Evolutionary conservation across 1,284 basidiomycete species (phyloP), one percentile per base, ranked within the genome.

Genomic region (Salmacisia buchloeana): DNA sequence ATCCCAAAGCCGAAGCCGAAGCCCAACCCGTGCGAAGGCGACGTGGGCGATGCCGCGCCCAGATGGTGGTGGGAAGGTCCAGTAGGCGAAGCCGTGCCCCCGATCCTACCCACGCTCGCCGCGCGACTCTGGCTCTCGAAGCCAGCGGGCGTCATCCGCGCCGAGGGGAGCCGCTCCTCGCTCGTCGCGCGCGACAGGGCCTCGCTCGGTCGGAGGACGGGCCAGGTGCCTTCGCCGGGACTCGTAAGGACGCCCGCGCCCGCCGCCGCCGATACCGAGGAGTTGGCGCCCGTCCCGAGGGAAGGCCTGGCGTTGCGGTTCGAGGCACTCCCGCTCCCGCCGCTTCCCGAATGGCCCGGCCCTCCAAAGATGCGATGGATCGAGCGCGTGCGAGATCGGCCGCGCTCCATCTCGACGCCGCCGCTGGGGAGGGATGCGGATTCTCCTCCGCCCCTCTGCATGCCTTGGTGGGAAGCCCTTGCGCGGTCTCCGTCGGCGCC

Each of bases 141-240:
- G 21, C 46, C 46, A 29, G 46, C 46, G 29, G 46, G 46, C 29
- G 46, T 52, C 46, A 52, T 52, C 2, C 46, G 21, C 15, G 46
- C 46, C 46, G 46, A 52, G n/a, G 46, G 46, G 5, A 52, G 15
- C 7, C 46, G 46, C 15, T 52, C 46, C 46, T 52, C 23, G 29
- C 46, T 52, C 46, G 46, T 52, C 46, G 46, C 46, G 6, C 46
- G 21, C 7, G 46, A 52, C 18, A 52, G 29, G 25, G 46, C 46
- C n/a, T 21, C 46, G 25, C 46, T 52, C 23, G 46, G 23, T 31
- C 29, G 23, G 46, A 52, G 46, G 23, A 27, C 46, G 18, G 46
- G 46, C 46, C 46, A 52, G 46, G 23, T 52, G 5, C 46, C 46
- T 52, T 52, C 46, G 23, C 46, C 36, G 18, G 36, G 36, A 38